Evolutionary conservation across 139 green algal species (phyloP).

Genomic region (Yamagishiella unicocca): DNA sequence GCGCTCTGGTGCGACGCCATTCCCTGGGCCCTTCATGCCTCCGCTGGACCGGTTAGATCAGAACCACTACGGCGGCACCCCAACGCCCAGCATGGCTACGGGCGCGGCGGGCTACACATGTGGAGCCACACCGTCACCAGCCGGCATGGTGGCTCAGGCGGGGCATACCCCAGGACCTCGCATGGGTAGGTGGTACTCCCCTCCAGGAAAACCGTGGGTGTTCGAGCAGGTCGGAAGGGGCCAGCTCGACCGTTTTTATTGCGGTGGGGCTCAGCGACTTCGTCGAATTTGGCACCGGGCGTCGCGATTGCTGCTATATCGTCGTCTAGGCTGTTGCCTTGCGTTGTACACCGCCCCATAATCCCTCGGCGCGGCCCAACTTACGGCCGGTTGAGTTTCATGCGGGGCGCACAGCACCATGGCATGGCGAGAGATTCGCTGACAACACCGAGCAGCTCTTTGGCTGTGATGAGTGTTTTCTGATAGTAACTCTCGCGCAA

Average conservation of each 20-base stretch:
- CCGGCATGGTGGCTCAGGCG: neutral
- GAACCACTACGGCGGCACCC: conserved; percentile 43
- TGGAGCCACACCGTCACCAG: conserved; percentile 19
- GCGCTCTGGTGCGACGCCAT: neutral
- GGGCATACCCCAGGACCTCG: conserved; percentile 29
- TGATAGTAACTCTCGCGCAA: conserved; percentile 31
- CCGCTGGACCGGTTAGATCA: conserved; percentile 30
- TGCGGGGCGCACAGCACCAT: neutral
- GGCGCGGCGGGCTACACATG: neutral
- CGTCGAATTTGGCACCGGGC: too few species aligned
- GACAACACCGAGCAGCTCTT: conserved; percentile 5
- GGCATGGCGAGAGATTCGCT: conserved; percentile 4
- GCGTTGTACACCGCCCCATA: too few species aligned
- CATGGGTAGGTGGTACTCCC: conserved; percentile 37
- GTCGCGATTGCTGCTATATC: too few species aligned
- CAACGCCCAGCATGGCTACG: neutral
- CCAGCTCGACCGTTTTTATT: too few species aligned
- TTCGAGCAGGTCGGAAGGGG: too few species aligned
- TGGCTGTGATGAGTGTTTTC: conserved; percentile 35
- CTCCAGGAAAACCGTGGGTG: too few species aligned
- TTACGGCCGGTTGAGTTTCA: conserved; percentile 27
- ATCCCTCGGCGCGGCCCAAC: neutral
- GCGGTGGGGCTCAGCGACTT: too few species aligned
- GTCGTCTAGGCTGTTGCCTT: too few species aligned
- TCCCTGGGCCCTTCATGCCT: conserved; percentile 18